These are phyloP conservation scores for Phytophthora boehmeriae DNA, from an alignment of 352 stramenopile genomes.

Conservation along the genomic window DNA sequence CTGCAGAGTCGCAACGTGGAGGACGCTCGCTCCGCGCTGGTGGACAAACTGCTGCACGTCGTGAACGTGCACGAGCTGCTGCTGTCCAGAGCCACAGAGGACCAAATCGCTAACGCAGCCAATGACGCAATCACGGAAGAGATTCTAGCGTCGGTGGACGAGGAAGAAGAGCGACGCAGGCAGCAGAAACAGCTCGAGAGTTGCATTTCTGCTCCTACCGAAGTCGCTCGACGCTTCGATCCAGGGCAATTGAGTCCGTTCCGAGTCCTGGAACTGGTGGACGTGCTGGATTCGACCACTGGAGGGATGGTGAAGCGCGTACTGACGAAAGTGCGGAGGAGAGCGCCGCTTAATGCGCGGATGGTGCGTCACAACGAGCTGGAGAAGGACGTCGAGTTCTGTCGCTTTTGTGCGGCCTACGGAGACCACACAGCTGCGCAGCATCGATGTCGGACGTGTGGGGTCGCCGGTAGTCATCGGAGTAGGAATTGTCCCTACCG, in stretches of 20 bases:
- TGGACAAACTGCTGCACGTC: constrained; percentile 58
- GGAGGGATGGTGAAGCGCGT: constrained; percentile 79
- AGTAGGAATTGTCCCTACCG: constrained; percentile 59
- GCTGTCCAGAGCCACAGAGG: constrained; percentile 65
- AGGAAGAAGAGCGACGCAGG: constrained; percentile 61
- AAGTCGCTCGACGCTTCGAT: constrained; percentile 14
- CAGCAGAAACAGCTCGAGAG: constrained; percentile 25
- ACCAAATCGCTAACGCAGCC: constrained; percentile 70
- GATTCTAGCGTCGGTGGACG: constrained; percentile 66
- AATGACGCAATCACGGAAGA: constrained; percentile 81
- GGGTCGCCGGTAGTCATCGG: constrained; percentile 57
- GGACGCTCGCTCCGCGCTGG: constrained; percentile 57
- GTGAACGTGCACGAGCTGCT: constrained; percentile 67
- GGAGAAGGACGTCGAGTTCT: constrained; percentile 63
- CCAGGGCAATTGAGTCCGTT: constrained; percentile 52
- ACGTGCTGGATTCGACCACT: constrained; percentile 78
- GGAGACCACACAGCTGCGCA: constrained; percentile 66
- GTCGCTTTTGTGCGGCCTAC: constrained; percentile 72
- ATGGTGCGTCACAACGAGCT: constrained; percentile 32
- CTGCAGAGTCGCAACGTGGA: constrained; percentile 62
- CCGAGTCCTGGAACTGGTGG: constrained; percentile 74
- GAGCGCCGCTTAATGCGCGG: constrained; percentile 46
- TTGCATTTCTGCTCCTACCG: too few relatives aligned
- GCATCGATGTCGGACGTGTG: constrained; percentile 71
- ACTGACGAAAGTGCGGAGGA: constrained; percentile 65